Evolutionary conservation across 73 alveolate genomes (phyloP), one percentile per base, ranked within the genome.

Genomic region (Paraurostyla sp.): DNA sequence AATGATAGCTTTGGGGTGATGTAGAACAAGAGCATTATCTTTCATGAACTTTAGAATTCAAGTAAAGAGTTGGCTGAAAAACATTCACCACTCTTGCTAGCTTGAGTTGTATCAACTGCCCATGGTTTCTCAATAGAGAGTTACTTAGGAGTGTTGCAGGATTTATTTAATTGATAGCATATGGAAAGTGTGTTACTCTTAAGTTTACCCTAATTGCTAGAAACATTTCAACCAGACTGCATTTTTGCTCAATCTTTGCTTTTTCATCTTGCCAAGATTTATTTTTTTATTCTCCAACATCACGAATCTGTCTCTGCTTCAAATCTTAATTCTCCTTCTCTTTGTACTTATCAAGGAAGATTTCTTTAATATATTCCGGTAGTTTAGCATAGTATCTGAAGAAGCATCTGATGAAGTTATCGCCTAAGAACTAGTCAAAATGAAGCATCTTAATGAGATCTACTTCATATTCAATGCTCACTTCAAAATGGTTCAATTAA

Each of bases 381-480:
- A 83, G 45, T 76, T 59, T 46, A 1, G 91, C 60, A 46, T 60
- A 83, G 85, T 54, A 83, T 32, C 91, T 35, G 49, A 83, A 83
- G 85, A 83, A 83, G 85, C 91, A 83, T 41, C 68, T 83, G 18
- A 83, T 62, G 57, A 83, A 83, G 49, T 83, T 83, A 29, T 59
- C 75, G 1, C 59, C 83, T 23, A 83, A 41, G 45, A 54, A 83
- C 35, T 35, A 54, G 45, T 60, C 85, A 42, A 42, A 59, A 11
- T 60, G 43, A 36, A 60, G 38, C 91, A 83, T 83, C 18, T 83
- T 41, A 20, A 83, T 62, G 35, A 83, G 75, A 45, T 83, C 91
- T 42, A 83, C 16, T 36, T 83, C 91, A 18, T 62, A 48, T 32
- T 54, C 85, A 63, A 83, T 35, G 41, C 25, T 33, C 68, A 73